Conservation (phyloP, 2,329 filamentous ascomycete genomes). For the Penicillium sp. region DNA sequence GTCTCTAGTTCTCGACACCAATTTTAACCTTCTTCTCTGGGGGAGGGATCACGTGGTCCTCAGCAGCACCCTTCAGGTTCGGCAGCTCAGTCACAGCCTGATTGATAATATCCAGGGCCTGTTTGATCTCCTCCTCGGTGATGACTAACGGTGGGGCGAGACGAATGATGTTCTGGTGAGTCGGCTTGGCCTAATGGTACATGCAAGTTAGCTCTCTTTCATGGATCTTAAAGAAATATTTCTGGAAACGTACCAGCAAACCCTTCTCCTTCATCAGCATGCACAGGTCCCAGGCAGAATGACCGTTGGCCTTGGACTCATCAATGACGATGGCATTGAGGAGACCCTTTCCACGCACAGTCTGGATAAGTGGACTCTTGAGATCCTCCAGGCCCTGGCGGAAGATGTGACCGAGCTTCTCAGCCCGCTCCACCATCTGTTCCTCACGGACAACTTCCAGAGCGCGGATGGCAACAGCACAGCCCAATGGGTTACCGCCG, state of each 20-base stretch:
- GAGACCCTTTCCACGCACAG: slow-evolving; percentile 86
- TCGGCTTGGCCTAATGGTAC: slow-evolving; percentile 81
- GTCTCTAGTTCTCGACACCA: slow-evolving; percentile 54
- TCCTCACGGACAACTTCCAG: slow-evolving; percentile 93
- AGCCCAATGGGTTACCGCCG: slow-evolving; percentile 93
- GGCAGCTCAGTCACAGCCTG: slow-evolving; percentile 82
- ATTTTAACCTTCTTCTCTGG: slow-evolving; percentile 65
- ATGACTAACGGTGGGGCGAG: slow-evolving; percentile 97
- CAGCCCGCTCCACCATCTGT: slow-evolving; percentile 78
- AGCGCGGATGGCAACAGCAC: slow-evolving; percentile 91
- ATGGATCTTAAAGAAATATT: background rate
- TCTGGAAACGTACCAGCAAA: slow-evolving; percentile 63
- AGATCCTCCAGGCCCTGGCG: slow-evolving; percentile 74
- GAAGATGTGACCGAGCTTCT: slow-evolving; percentile 79
- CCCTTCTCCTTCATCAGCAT: slow-evolving; percentile 95
- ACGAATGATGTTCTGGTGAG: slow-evolving; percentile 97
- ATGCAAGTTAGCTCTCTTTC: background rate
- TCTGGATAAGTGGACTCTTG: slow-evolving; percentile 76
- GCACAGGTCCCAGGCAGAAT: slow-evolving; percentile 94
- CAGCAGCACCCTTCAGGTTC: slow-evolving; percentile 57
- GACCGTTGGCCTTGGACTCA: slow-evolving; percentile 78
- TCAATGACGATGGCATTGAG: slow-evolving; percentile 97
- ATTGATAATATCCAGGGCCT: slow-evolving; percentile 75
- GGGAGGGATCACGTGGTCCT: slow-evolving; percentile 57
- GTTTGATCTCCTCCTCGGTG: slow-evolving; percentile 78